These are phyloP conservation scores for Trichosporon faecale DNA, from an alignment of 1,284 basidiomycete species.

Conservation along the genomic window DNA sequence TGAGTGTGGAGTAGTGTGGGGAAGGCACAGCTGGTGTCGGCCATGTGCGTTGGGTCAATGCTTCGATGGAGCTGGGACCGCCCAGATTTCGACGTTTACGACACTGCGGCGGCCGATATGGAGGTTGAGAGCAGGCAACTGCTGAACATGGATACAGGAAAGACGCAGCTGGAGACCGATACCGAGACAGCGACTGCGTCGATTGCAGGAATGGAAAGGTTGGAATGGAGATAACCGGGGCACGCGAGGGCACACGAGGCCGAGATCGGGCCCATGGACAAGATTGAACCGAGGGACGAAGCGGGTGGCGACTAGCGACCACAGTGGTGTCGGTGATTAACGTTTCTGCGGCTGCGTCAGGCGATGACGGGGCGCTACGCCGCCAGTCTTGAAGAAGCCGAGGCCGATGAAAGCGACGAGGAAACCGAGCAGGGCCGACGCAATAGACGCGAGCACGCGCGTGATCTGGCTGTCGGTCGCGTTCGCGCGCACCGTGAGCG, in stretches of 20 bases:
- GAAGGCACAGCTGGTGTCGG: not conserved
- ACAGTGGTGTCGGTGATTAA: not conserved
- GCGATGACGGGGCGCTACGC: slow-evolving; percentile 15
- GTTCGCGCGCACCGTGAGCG: slow-evolving; percentile 1
- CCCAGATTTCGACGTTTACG: not conserved
- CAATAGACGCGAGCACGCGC: not conserved
- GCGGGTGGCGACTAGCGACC: not conserved
- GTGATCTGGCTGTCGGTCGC: not conserved
- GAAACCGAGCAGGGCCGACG: slow-evolving; percentile 12
- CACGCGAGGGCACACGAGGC: not conserved
- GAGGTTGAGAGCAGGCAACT: not conserved
- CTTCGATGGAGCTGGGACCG: not conserved
- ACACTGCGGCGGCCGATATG: not conserved
- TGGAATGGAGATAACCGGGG: not conserved
- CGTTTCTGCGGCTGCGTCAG: slow-evolving; percentile 3
- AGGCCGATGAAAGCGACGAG: slow-evolving; percentile 14
- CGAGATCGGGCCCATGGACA: not conserved
- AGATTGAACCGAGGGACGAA: not conserved
- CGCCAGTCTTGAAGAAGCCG: slow-evolving; percentile 15
- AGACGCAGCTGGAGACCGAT: not conserved
- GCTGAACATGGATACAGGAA: not conserved
- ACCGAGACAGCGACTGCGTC: not conserved
- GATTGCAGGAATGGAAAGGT: too few relatives aligned
- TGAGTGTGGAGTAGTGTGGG: not conserved
- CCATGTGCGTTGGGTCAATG: not conserved